Base-by-base conservation (phyloP, 2,329 filamentous ascomycete genomes). In the Hymenoscyphus linearis region DNA sequence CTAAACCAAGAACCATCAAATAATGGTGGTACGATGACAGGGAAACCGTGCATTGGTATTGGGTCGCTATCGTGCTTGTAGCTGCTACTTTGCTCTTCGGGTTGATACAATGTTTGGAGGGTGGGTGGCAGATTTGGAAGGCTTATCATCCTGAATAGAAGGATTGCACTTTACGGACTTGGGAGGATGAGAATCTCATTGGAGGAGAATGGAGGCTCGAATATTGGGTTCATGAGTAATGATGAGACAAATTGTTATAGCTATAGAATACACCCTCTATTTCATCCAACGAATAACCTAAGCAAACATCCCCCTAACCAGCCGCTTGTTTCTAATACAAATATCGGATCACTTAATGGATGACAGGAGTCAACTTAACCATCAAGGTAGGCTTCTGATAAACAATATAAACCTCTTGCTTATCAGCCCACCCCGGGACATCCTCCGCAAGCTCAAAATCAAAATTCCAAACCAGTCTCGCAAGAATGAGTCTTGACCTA, bases 21-120 rank as follows among this genome's bases (percentile, higher is more conserved):
- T 74, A 79, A 53, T 78, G 74, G 75, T 80, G 78, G 77, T 67
- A 73, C 57, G 77, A 79, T 60, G 63, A 75, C 2, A 64, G 78
- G 2, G 75, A 77, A 25, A 69, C 73, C 74, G 69, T 77, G 0
- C 77, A 79, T 55, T 79, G 77, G 76, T 63, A 58, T 13, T 63
- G 58, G 58, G 50, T 62, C 27, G 55, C 58, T n/a, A 58, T 26
- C 4, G 31, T 63, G 13, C 55, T 63, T n/a, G 47, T 63, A 3
- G 47, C 18, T 5, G 34, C 58, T 4, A 63, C 61, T 35, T 22
- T 59, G 4, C 26, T 63, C 22, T 76, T 80, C 64, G 72, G 77
- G 3, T 12, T 79, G 6, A 62, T 77, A 6, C 73, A 80, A 66
- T 71, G 70, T 57, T 55, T 80, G 40, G 73, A 77, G 63, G 74